A percentile compares a stretch with the other conserved stretches of the same genome.
Conservation (phyloP, 2,329 filamentous ascomycete species). For the Albifimbria verrucaria region DNA sequence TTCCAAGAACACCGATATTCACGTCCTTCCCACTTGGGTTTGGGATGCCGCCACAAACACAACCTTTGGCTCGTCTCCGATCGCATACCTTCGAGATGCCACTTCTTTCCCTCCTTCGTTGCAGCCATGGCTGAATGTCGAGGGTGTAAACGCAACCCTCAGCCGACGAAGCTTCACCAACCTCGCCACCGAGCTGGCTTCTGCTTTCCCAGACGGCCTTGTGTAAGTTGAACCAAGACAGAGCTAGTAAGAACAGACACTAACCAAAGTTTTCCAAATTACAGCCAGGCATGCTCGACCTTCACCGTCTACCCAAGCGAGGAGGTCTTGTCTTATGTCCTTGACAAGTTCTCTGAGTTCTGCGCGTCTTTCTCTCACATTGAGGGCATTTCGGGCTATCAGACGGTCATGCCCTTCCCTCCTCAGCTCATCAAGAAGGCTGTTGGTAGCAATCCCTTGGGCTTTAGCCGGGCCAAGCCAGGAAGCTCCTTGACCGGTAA, state of each 20-base stretch:
- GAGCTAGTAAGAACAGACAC: too few relatives aligned
- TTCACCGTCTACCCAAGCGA: not conserved
- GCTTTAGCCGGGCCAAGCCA: not conserved
- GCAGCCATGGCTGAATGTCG: not conserved
- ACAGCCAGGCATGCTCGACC: not conserved
- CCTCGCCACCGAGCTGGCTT: not conserved
- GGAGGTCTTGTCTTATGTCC: not conserved
- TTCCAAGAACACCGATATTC: not conserved
- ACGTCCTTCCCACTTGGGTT: not conserved
- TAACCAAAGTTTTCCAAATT: not conserved
- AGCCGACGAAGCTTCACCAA: not conserved
- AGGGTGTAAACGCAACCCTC: not conserved
- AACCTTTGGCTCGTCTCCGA: not conserved
- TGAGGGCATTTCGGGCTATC: not conserved
- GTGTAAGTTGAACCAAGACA: slow-evolving; percentile 1
- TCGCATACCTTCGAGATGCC: not conserved
- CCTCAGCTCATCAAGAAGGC: not conserved
- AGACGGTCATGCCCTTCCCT: not conserved
- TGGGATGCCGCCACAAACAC: not conserved
- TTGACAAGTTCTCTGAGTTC: not conserved
- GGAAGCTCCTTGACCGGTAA: not conserved
- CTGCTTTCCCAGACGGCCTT: not conserved
- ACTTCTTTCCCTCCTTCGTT: not conserved
- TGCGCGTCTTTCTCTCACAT: not conserved
- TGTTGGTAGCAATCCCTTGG: not conserved